phyloP scores from a whole-genome alignment of 1,284 basidiomycete species.

The Hortiboletus rubellus region DNA sequence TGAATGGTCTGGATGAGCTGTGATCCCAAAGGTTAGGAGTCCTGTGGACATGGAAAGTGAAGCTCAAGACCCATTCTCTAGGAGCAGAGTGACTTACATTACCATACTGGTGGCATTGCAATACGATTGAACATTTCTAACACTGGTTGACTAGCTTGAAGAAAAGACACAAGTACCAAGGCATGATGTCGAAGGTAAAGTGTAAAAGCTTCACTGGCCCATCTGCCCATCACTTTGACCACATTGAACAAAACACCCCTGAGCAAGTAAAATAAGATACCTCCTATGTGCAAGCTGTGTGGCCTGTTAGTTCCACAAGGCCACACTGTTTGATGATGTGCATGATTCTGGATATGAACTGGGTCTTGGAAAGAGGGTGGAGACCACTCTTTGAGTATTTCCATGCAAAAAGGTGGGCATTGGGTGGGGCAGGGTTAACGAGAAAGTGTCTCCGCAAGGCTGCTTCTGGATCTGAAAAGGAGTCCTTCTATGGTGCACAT shows the following conservation, averaged over 20 bases:
- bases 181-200: not conserved
- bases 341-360: not conserved
- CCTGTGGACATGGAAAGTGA: too few species aligned
- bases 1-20: not conserved
- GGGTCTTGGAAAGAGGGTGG: not conserved
- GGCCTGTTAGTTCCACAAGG: not conserved
- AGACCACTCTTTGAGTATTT: not conserved
- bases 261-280: not conserved
- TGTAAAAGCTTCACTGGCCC: not conserved
- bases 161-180: not conserved
- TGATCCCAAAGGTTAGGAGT: too few species aligned
- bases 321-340: not conserved
- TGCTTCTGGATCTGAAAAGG: not conserved
- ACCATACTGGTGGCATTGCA: too few species aligned
- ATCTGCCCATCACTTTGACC: not conserved
- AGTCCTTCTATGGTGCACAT: not conserved
- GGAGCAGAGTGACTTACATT: too few species aligned
- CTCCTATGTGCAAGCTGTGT: not conserved
- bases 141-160: not conserved
- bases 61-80: too few species aligned
- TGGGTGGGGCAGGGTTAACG: not conserved
- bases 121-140: too few species aligned
- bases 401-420: not conserved
- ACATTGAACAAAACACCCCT: not conserved
- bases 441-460: not conserved